Evolutionary conservation across 495 filamentous ascomycete genomes (phyloP).

Genomic region (Lasiosphaeria miniovina): DNA sequence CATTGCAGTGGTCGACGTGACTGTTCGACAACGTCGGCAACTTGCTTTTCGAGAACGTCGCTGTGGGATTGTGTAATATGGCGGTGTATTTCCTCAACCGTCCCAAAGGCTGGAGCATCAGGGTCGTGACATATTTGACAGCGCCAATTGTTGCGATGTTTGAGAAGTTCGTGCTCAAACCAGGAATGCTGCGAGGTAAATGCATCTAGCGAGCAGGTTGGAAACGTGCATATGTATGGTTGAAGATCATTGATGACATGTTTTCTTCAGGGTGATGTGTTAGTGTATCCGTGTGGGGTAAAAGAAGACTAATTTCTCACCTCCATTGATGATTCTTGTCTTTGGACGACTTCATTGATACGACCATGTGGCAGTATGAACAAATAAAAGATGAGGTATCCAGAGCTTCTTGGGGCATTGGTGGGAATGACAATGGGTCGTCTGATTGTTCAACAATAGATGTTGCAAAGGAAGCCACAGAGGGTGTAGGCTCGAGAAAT

Average conservation of each 20-base stretch:
- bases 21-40: neutral
- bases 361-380: neutral
- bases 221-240: neutral
- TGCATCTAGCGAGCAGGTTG: neutral
- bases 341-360: neutral
- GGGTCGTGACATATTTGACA: neutral
- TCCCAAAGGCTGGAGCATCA: neutral
- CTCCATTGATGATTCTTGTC: neutral
- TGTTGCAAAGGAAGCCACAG: neutral
- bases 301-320: neutral
- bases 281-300: neutral
- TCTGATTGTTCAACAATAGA: neutral
- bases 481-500: neutral
- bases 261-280: neutral
- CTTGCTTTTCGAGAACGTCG: neutral
- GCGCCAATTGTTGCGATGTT: neutral
- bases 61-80: neutral
- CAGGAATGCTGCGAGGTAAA: neutral
- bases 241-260: conserved; percentile 1
- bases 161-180: neutral
- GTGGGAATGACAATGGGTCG: neutral
- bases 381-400: neutral
- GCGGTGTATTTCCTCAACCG: neutral
- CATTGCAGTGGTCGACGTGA: neutral
- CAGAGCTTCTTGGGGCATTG: neutral